Evolutionary conservation across 108 stramenopile genomes (phyloP).

Genomic region (Epithemia pelagica): DNA sequence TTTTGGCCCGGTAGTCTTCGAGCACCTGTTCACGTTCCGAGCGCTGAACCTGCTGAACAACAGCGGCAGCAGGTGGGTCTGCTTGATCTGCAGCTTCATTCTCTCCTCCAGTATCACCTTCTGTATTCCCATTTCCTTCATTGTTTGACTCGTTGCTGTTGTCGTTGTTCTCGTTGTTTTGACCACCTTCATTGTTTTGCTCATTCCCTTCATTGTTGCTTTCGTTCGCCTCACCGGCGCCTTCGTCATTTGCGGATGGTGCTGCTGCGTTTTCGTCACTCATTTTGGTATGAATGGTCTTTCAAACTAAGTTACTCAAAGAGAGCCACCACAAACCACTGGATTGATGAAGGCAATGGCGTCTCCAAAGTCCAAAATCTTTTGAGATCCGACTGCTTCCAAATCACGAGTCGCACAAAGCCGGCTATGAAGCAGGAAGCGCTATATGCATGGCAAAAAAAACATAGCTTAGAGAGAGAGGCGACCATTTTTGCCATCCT

Average conservation of each 20-base stretch:
- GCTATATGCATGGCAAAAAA: too few relatives aligned
- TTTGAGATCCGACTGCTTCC: neutral
- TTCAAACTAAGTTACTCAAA: too few relatives aligned
- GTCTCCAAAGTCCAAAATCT: too few relatives aligned
- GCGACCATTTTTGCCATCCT: too few relatives aligned
- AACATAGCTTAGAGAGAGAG: too few relatives aligned
- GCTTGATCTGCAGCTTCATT: slow-evolving; percentile 5
- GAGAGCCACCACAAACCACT: too few relatives aligned
- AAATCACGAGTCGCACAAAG: too few relatives aligned
- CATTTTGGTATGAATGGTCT: slow-evolving; percentile 3
- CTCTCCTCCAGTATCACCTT: neutral
- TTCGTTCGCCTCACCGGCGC: neutral
- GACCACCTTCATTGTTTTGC: neutral
- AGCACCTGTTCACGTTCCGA: slow-evolving; percentile 85
- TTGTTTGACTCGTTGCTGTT: neutral
- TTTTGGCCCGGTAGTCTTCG: slow-evolving; percentile 86
- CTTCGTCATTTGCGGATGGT: neutral
- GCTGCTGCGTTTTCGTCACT: neutral
- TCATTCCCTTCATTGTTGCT: neutral
- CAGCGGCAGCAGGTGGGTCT: slow-evolving; percentile 4
- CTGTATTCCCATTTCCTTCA: neutral
- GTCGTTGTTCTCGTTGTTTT: neutral
- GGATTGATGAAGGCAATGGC: too few relatives aligned
- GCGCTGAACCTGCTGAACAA: slow-evolving; percentile 24
- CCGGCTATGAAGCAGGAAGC: too few relatives aligned